Conservation (phyloP, 441 rosid species). For the Eutrema salsugineum region DNA sequence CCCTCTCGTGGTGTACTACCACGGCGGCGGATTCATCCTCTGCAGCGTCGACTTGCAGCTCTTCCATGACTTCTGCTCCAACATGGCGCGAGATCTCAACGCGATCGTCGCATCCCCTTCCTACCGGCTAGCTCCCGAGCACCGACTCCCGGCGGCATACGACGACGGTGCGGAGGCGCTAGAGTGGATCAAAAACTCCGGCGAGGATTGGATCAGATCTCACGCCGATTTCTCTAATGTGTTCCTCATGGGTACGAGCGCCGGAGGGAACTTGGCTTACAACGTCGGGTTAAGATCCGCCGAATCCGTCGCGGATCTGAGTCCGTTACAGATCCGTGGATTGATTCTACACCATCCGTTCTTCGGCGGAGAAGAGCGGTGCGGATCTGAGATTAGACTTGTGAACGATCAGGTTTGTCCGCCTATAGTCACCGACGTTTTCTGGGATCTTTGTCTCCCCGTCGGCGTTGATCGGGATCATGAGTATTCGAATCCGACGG, state of each 20-base stretch:
- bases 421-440: conserved; percentile 22
- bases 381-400: conserved; percentile 36
- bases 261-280: conserved; percentile 51
- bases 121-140: conserved; percentile 56
- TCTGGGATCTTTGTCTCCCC: conserved; percentile 48
- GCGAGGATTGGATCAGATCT: conserved; percentile 38
- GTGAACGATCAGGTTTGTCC: conserved; percentile 28
- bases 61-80: conserved; percentile 31
- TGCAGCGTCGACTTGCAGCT: conserved; percentile 11
- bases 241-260: conserved; percentile 51
- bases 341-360: conserved; percentile 50
- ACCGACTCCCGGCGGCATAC: conserved; percentile 60
- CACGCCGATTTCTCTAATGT: conserved; percentile 35
- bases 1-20: conserved; percentile 47
- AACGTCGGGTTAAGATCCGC: conserved; percentile 33
- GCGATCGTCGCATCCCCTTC: conserved; percentile 39
- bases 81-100: conserved; percentile 25
- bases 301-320: background rate
- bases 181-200: conserved; percentile 28
- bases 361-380: conserved; percentile 45
- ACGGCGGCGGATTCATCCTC: conserved; percentile 53
- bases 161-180: conserved; percentile 49
- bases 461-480: conserved; percentile 46
- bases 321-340: conserved; percentile 46
- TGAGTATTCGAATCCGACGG: conserved; percentile 54